Base-by-base conservation (phyloP, 192 early-diverging fungal species). In the Fimicolochytrium jonesii region DNA sequence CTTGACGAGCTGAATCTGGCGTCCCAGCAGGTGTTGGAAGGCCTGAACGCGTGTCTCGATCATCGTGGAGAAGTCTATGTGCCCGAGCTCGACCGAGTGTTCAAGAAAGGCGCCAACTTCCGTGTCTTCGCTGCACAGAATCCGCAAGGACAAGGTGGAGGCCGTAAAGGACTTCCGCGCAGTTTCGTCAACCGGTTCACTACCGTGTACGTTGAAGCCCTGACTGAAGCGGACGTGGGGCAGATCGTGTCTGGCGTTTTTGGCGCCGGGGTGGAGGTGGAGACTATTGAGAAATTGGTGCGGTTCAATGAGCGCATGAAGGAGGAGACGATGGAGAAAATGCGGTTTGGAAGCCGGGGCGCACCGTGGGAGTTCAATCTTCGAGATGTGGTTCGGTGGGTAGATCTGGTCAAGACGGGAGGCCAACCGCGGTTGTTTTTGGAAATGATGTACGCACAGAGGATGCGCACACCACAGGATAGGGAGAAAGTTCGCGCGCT, bases 361-460 rank as follows among this genome's bases (percentile, higher is more conserved):
- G 74, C 82, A 15, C 96, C 96, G 1, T 99, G 96, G 96, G 96
- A 99, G 64, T 99, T 97, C 71, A 99, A 99, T 62, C 68, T 99
- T 61, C 89, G 96, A n/a, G 96, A 99, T 77, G 88, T 95, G 26
- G 83, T 91, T 69, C 86, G 96, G 29, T 95, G 95, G 87, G 77
- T 99, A 58, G 90, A 96, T 35, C 70, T 97, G 20, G 67, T 73
- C n/a, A 76, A 77, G 49, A 64, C 43, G 28, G 69, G 67, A 7
- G 61, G 75, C 9, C 45, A 82, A 42, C 91, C 91, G 20, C 66
- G 73, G 6, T 77, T 86, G 42, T 92, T 81, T 52, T 69, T 97
- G 15, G 83, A 90, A 47, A 83, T 92, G 57, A 80, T 98, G 48
- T 98, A 94, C 56, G 65, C 89, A 43, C 92, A 94, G 48, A 82